Evolutionary conservation across 108 stramenopile species (phyloP), one percentile per base, ranked within the genome.

Genomic region (Fragilaria radians): DNA sequence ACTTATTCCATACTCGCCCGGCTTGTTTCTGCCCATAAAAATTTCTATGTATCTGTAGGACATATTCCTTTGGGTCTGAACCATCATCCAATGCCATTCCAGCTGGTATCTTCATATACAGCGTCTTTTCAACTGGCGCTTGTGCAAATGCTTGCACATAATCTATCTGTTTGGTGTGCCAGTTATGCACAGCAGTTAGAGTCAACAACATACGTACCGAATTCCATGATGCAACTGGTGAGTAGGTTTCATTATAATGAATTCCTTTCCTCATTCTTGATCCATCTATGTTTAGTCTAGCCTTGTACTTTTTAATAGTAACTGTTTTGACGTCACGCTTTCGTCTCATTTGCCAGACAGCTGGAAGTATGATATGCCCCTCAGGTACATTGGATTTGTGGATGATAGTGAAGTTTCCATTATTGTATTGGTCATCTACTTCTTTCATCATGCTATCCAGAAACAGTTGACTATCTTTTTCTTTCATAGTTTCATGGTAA

Each of bases 151-250:
- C 81, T 29, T 63, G 48, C 1, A 78, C 67, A 54, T 54, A 83
- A 48, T 83, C 78, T 14, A 79, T 32, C 48, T 83, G 78, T 31
- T 57, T 59, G 3, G 76, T 71, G 2, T 71, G 28, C 67, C 72
- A 71, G 0, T 48, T 34, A 52, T 63, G 33, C 4, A 70, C 24
- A 11, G 50, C 19, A 4, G 57, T 57, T 3, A 77, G 49, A 0
- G 57, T 59, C 2, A 81, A 53, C 1, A 81, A 26, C 11, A 74
- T 2, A 1, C 73, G 64, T 18, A 81, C 62, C 1, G 72, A 61
- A 1, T 26, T 42, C 80, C 80, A 77, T 11, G 50, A 29, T 14
- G 65, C 80, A 18, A 81, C 80, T 56, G 80, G 80, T 4, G 80
- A 60, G 47, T 77, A 81, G 1, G 72, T 77, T 27, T 74, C 45